Conservation (phyloP, 116 monocot genomes). For the Trichopus zeylanicus region DNA sequence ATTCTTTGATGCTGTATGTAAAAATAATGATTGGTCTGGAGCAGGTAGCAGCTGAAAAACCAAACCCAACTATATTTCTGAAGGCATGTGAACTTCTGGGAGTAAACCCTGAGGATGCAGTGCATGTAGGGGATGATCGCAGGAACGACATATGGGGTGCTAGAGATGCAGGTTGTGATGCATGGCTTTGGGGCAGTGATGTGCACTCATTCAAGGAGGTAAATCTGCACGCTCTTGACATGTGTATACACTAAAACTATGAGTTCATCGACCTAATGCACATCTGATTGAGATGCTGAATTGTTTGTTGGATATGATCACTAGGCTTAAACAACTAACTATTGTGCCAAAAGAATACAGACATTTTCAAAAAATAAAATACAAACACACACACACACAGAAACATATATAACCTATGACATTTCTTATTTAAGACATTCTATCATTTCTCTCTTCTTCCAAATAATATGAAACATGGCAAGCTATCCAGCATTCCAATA, state of each 20-base stretch:
- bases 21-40: neutral
- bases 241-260: neutral
- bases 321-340: too few species aligned
- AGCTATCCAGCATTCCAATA: too few species aligned
- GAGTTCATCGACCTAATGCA: neutral
- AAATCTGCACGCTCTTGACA: neutral
- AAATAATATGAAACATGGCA: too few species aligned
- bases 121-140: constrained; percentile 93
- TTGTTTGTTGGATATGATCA: too few species aligned
- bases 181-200: constrained; percentile 97
- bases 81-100: constrained; percentile 88
- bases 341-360: too few species aligned
- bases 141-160: constrained; percentile 98
- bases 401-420: too few species aligned
- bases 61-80: constrained; percentile 92
- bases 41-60: constrained; percentile 97
- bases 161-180: constrained; percentile 96
- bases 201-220: constrained; percentile 94
- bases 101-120: constrained; percentile 88
- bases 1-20: neutral
- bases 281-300: too few species aligned
- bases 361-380: too few species aligned
- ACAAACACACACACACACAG: too few species aligned
- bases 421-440: too few species aligned
- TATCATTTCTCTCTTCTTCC: too few species aligned